These are phyloP conservation scores for Anisogramma anomala DNA, from an alignment of 2,329 filamentous ascomycete species.

Conservation along the genomic window DNA sequence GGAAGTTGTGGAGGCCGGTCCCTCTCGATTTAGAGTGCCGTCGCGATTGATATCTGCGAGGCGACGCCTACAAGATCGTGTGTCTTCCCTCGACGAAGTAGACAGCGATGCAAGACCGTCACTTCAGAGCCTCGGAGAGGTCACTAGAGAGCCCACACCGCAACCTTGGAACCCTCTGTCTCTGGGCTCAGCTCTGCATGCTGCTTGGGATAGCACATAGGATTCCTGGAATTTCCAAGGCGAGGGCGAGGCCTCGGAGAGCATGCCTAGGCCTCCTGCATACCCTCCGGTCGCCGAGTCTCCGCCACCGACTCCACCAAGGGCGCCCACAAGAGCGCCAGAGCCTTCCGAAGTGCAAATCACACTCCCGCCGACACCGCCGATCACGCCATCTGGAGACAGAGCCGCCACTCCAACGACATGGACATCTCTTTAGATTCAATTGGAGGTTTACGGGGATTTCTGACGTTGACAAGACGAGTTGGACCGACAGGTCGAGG, in stretches of 20 bases:
- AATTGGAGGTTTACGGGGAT: not conserved
- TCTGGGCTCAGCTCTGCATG: constrained; percentile 1
- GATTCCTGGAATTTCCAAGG: not conserved
- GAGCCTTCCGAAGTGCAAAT: not conserved
- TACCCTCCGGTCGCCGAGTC: not conserved
- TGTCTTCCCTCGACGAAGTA: not conserved
- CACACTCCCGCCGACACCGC: not conserved
- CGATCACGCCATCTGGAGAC: not conserved
- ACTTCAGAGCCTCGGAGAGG: not conserved
- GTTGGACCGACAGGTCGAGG: not conserved
- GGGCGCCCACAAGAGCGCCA: not conserved
- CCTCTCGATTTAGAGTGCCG: constrained; percentile 9
- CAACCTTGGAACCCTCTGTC: constrained; percentile 2
- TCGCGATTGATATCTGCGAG: too few species aligned
- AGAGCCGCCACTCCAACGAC: not conserved
- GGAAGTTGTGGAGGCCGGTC: constrained; percentile 4
- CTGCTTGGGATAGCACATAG: not conserved
- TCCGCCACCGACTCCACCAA: not conserved
- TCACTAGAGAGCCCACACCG: constrained; percentile 2
- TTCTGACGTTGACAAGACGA: too few species aligned
- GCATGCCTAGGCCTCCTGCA: not conserved
- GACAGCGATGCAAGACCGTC: not conserved
- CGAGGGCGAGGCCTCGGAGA: not conserved
- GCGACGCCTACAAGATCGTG: not conserved
- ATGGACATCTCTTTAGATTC: not conserved